Evolutionary conservation across 768 basidiomycete species (phyloP).

Genomic region (Agaricus sinodeliciosus): DNA sequence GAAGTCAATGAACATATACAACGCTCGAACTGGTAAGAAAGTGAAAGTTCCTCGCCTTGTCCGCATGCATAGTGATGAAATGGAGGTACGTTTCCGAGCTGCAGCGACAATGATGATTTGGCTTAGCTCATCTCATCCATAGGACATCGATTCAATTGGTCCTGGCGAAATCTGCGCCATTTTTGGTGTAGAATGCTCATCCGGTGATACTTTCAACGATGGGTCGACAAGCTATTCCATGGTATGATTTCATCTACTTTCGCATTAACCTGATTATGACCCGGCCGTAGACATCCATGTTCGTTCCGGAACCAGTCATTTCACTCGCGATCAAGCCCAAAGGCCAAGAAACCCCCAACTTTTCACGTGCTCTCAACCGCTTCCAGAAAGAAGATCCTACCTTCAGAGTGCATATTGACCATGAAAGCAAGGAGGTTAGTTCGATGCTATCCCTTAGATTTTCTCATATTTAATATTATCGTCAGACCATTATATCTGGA

Average conservation of each 20-base stretch:
- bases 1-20: conserved; percentile 80
- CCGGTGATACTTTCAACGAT: conserved; percentile 97
- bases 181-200: conserved; percentile 97
- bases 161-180: conserved; percentile 99
- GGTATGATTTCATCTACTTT: conserved; percentile 40
- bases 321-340: conserved; percentile 90
- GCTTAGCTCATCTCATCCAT: neutral
- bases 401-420: conserved; percentile 94
- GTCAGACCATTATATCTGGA: conserved; percentile 94
- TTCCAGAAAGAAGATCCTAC: conserved; percentile 99
- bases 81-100: conserved; percentile 66
- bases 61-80: conserved; percentile 97
- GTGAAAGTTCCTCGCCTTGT: conserved; percentile 96
- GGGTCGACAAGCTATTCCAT: conserved; percentile 85
- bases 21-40: conserved; percentile 92
- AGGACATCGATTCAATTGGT: conserved; percentile 91
- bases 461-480: neutral
- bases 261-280: conserved; percentile 1
- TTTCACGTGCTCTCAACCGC: conserved; percentile 92
- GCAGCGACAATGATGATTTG: neutral
- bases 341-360: conserved; percentile 92
- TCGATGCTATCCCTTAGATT: neutral
- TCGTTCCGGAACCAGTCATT: conserved; percentile 96
- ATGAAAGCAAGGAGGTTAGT: conserved; percentile 85
- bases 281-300: conserved; percentile 82